Base-by-base conservation (phyloP, 129 eudicot species). In the Tagetes patula region DNA sequence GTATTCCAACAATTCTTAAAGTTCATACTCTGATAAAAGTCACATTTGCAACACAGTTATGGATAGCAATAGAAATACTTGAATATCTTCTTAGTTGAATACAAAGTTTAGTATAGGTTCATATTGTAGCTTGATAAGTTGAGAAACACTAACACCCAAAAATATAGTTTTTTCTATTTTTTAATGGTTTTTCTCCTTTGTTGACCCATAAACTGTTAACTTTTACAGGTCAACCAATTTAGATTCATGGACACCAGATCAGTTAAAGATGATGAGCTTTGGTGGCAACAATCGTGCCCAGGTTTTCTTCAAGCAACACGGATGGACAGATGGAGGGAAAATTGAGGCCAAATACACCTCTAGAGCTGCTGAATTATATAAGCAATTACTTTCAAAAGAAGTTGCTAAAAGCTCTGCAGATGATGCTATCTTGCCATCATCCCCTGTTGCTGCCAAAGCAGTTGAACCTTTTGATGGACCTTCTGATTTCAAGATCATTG, bases 211-310 rank as follows among this genome's bases (percentile, higher is more conserved):
- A 68, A 37, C 67, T 53, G 2, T 30, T 12, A 31, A 65, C 31
- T 31, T 74, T 45, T 77, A 62, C 59, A 91, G 97, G 86, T 91
- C 97, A 61, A 88, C 96, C 58, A 88, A 84, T 81, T 79, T 91
- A 80, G 97, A 91, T 73, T 86, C 97, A 31, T 91, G 97, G 97
- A 67, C 88, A 34, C 88, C 96, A 20, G 97, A 88, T 37, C 97
- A 91, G 75, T 77, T 91, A 72, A 91, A 86, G 67, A 79, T 78
- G 84, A 91, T 91, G 97, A 71, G 73, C 78, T 91, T 82, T 79
- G 97, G 97, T 33, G 97, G 97, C 53, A 88, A 91, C 69, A 86
- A 83, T 65, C 97, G 97, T 67, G 97, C 97, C 63, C 96, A 88
- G 65, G 84, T 70, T n/a, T 91, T 88, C 67, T 91, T 91, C 80